Evolutionary conservation across 2,329 filamentous ascomycete genomes (phyloP).

Genomic region (Knufia petricola): DNA sequence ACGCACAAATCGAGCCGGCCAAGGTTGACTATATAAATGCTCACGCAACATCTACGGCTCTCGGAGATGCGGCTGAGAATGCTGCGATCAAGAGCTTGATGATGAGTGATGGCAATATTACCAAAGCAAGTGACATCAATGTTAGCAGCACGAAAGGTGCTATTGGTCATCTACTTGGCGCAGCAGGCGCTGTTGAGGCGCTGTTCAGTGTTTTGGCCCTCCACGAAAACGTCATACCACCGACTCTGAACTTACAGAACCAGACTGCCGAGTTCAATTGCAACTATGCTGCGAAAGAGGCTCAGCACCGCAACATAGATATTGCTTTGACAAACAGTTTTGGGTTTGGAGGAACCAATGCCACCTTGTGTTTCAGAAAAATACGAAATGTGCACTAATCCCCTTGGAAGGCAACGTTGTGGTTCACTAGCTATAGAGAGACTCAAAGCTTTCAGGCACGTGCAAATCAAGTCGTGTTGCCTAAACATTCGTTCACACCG

Average conservation of each 20-base stretch:
- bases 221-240: constrained; percentile 67
- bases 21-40: constrained; percentile 89
- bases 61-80: constrained; percentile 86
- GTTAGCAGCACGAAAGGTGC: constrained; percentile 93
- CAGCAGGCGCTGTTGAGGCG: constrained; percentile 82
- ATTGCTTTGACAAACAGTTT: constrained; percentile 90
- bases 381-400: neutral
- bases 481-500: too few relatives aligned
- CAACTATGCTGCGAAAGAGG: constrained; percentile 68
- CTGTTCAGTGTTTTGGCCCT: constrained; percentile 75
- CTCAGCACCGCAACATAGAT: constrained; percentile 61
- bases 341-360: constrained; percentile 95
- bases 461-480: too few relatives aligned
- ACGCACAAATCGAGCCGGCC: constrained; percentile 58
- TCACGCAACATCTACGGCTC: constrained; percentile 76
- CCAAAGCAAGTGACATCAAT: constrained; percentile 55
- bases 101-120: constrained; percentile 59
- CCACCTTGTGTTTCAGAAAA: constrained; percentile 47
- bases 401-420: too few relatives aligned
- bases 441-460: too few relatives aligned
- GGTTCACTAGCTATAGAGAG: too few relatives aligned
- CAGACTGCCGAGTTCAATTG: constrained; percentile 60
- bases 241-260: constrained; percentile 71
- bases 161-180: constrained; percentile 81
- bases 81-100: constrained; percentile 69